Evolutionary conservation across 805 yeast genomes (phyloP), one percentile per base, ranked within the genome.

Genomic region (Lipomyces kockii): DNA sequence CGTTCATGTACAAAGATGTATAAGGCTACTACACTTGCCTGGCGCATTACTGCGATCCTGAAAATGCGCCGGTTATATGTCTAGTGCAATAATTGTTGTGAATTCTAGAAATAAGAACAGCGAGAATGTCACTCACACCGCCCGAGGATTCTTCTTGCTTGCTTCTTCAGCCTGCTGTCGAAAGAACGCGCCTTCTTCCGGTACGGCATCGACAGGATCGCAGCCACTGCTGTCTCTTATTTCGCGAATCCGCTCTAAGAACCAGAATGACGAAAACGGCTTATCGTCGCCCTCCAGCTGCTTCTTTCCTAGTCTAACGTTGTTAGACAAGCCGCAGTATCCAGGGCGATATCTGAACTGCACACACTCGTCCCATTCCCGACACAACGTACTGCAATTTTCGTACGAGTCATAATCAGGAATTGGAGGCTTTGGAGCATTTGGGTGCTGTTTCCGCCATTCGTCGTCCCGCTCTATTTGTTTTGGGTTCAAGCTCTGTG

Each of bases 221-320:
- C 80, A 77, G n/a, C 34, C 29, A 14, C 66, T 37, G 3, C 39
- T 57, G 7, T 58, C 43, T 22, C 80, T 71, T 61, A 70, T 39
- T 17, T 54, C 62, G 2, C 77, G 69, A 52, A 79, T 78, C 20
- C 78, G 70, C 27, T 78, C 80, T 11, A 77, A 53, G 59, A 65
- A 68, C 78, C 78, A 79, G 3, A 79, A 80, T 7, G 71, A 68
- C 2, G 78, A 72, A 17, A 64, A 69, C 3, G 74, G 58, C 3
- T 64, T 61, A 22, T 66, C 68, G 32, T 63, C 65, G 29, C n/a
- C n/a, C n/a, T 64, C 39, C 35, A 29, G 56, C n/a, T 55, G 64
- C 11, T 37, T n/a, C 25, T 17, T 53, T 14, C 72, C 72, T 3
- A 63, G 29, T 9, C 70, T 64, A n/a, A 70, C 39, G 39, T 56